Base-by-base conservation (phyloP, 805 yeast genomes). In the Candida maris region DNA sequence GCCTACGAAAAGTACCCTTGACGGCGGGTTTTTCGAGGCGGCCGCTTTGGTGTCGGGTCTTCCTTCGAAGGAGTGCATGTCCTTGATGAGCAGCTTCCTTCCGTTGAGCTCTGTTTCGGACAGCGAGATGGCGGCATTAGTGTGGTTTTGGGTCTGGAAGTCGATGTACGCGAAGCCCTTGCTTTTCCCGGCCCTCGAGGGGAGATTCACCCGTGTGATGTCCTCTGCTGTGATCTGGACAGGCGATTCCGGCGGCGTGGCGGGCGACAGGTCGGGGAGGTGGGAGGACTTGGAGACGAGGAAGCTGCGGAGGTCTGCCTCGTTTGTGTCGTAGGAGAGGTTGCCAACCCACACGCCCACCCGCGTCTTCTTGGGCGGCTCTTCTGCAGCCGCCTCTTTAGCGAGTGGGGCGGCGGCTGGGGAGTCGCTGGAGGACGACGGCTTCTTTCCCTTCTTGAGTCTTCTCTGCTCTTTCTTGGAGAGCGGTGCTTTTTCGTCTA, bases 341-440 rank as follows among this genome's bases (percentile, higher is more conserved):
- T 93, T 93, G 28, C 98, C 98, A 31, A 93, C 75, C 98, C 98
- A 93, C 23, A 88, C 93, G 30, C 94, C 94, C 51, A 64, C 75
- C 37, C 71, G 75, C 4, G 81, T 71, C 53, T 68, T 68, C 34
- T 65, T 66, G 22, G 54, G 54, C 4, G 56, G 38, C 17, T 44
- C 52, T 35, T 61, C 62, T 7, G 7, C 15, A 9, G 14, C 28
- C 10, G 28, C 7, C 10, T 25, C 28, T 13, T 7, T 25, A 10
- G 10, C 14, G 8, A 12, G 37, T 9, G 8, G 7, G 14, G 36
- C 37, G 6, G 67, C 67, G 38, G 62, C 51, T 34, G 67, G 37
- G 14, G 28, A 25, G 12, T 21, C 24, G 10, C 12, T 21, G 8
- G 10, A 6, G 15, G 28, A 9, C 7, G 28, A 25, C 7, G 14